These are phyloP conservation scores for Diaporthe amygdali DNA, from an alignment of 2,329 filamentous ascomycete genomes.

Conservation along the genomic window DNA sequence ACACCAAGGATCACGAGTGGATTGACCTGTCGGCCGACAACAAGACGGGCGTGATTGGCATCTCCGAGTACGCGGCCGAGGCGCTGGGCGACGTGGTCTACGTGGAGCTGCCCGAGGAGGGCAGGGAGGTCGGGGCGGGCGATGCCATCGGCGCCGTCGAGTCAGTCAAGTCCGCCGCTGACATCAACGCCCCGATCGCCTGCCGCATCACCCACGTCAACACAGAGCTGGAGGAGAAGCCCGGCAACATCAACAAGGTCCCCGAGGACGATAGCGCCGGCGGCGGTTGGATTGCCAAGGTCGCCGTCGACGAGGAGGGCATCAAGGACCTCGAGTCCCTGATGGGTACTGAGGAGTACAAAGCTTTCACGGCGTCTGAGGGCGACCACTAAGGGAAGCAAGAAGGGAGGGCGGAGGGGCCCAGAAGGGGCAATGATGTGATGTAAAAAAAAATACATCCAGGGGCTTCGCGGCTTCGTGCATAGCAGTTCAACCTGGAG, in stretches of 20 bases:
- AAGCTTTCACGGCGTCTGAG: constrained; percentile 66
- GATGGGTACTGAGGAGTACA: constrained; percentile 81
- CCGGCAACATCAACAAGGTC: constrained; percentile 84
- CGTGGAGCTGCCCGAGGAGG: constrained; percentile 85
- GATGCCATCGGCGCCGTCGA: constrained; percentile 94
- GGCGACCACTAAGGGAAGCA: constrained; percentile 40
- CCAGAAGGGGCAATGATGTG: neutral
- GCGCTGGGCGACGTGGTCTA: constrained; percentile 96
- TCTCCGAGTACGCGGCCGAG: constrained; percentile 89
- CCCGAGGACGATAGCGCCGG: constrained; percentile 78
- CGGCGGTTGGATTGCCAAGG: constrained; percentile 92
- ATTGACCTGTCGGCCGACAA: constrained; percentile 85
- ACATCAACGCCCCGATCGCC: constrained; percentile 88
- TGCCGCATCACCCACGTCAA: constrained; percentile 82
- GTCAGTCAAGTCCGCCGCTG: constrained; percentile 97
- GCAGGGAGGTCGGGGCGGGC: constrained; percentile 72
- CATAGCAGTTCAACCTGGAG: constrained; percentile 38
- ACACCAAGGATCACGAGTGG: constrained; percentile 99
- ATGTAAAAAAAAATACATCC: constrained; percentile 5
- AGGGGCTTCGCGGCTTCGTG: constrained; percentile 16
- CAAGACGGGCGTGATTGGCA: constrained; percentile 81
- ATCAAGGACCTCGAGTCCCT: constrained; percentile 73
- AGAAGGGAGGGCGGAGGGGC: neutral
- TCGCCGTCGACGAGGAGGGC: constrained; percentile 73
- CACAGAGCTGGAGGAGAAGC: constrained; percentile 78